Conservation (phyloP, 352 stramenopile species). For the Phytophthora vignae region DNA sequence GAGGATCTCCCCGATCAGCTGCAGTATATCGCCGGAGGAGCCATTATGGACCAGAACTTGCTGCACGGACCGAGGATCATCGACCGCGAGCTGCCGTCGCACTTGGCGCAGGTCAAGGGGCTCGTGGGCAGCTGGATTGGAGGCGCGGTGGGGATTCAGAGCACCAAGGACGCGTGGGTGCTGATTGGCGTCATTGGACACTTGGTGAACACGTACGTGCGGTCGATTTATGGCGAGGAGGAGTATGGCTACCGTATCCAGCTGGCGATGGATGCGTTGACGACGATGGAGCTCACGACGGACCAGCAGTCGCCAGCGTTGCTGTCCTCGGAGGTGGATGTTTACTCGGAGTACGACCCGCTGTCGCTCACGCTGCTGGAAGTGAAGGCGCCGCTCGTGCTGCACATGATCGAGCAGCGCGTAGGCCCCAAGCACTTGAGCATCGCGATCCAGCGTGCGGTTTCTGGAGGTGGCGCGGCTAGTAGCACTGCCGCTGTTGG, state of each 20-base stretch:
- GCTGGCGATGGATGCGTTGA: constrained; percentile 84
- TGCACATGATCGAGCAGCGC: constrained; percentile 91
- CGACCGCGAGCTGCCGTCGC: constrained; percentile 80
- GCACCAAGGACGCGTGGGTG: constrained; percentile 89
- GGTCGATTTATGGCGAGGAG: constrained; percentile 81
- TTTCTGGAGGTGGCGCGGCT: constrained; percentile 47
- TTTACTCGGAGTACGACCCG: constrained; percentile 86
- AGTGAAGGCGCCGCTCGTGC: constrained; percentile 80
- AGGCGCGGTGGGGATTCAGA: constrained; percentile 81
- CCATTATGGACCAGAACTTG: constrained; percentile 82
- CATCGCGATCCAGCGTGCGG: constrained; percentile 82
- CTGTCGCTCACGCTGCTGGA: constrained; percentile 77
- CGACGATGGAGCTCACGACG: constrained; percentile 82
- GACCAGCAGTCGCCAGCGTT: constrained; percentile 72
- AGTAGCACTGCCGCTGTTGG: constrained; percentile 34
- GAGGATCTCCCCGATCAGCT: constrained; percentile 81
- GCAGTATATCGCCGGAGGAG: constrained; percentile 71
- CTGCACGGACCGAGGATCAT: constrained; percentile 84
- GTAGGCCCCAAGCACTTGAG: constrained; percentile 76
- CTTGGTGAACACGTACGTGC: constrained; percentile 85
- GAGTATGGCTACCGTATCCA: constrained; percentile 90
- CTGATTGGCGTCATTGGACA: constrained; percentile 83
- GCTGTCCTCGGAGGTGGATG: constrained; percentile 80
- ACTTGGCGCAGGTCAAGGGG: constrained; percentile 83
- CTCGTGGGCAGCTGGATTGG: constrained; percentile 84